Conservation (phyloP, 805 yeast species). For the Candida suzukii region DNA sequence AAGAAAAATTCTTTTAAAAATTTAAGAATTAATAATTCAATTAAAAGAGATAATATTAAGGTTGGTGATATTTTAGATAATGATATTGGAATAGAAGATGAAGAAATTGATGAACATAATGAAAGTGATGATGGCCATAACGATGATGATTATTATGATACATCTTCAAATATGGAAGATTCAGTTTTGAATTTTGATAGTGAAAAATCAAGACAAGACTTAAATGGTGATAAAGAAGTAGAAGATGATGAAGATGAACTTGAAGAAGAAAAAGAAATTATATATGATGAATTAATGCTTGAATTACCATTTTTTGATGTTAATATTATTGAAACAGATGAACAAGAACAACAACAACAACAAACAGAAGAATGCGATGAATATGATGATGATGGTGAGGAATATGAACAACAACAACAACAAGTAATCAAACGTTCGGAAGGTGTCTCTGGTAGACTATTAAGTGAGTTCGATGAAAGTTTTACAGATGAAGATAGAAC, state of each 20-base stretch:
- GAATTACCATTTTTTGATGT: slow-evolving; percentile 17
- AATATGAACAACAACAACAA: no score
- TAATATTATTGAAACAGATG: background rate
- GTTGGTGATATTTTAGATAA: no score
- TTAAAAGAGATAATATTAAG: background rate
- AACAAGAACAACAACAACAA: no score
- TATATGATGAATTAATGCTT: slow-evolving; percentile 7
- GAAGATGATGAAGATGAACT: slow-evolving; percentile 1
- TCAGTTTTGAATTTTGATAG: slow-evolving; percentile 1
- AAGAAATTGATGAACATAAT: slow-evolving; percentile 8
- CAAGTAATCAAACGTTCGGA: background rate
- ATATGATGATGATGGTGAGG: background rate
- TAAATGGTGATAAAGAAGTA: background rate
- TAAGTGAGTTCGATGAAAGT: slow-evolving; percentile 8
- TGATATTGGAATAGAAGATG: slow-evolving; percentile 6
- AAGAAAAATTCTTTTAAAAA: slow-evolving; percentile 47
- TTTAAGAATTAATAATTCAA: slow-evolving; percentile 30
- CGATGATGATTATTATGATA: slow-evolving; percentile 3
- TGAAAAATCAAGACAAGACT: no score
- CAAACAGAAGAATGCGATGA: no score
- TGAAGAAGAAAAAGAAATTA: background rate
- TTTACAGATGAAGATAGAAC: slow-evolving; percentile 21
- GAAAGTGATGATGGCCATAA: slow-evolving; percentile 2
- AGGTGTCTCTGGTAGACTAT: background rate
- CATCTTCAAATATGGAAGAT: background rate